Conservation (phyloP, 495 filamentous ascomycete genomes). For the Daldinia loculata region DNA sequence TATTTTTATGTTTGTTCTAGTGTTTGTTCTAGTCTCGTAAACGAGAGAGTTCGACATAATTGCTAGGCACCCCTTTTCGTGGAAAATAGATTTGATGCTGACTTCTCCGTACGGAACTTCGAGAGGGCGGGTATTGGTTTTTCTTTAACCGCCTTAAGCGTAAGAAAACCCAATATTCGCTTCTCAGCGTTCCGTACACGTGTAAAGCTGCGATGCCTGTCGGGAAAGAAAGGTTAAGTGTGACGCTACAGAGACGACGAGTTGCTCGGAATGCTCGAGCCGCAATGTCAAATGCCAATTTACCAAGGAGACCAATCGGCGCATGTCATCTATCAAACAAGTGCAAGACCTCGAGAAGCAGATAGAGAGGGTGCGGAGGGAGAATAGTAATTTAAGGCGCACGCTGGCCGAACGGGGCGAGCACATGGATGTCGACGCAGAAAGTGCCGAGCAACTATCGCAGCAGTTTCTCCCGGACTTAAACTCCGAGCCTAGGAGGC, state of each 20-base stretch:
- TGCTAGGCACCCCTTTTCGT: background rate
- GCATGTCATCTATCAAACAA: slow-evolving; percentile 99
- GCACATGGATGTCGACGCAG: slow-evolving; percentile 70
- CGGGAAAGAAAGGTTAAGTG: slow-evolving; percentile 99
- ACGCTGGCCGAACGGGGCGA: slow-evolving; percentile 60
- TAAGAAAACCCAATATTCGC: slow-evolving; percentile 17
- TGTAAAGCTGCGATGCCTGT: slow-evolving; percentile 89
- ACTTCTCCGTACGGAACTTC: slow-evolving; percentile 38
- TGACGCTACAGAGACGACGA: slow-evolving; percentile 93
- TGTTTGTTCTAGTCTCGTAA: slow-evolving; percentile 6
- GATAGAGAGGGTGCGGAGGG: slow-evolving; percentile 74
- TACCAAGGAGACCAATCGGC: slow-evolving; percentile 97
- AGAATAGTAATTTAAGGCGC: slow-evolving; percentile 75
- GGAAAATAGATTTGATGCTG: slow-evolving; percentile 28
- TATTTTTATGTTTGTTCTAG: no score
- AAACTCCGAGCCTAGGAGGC: slow-evolving; percentile 67
- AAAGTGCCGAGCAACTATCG: slow-evolving; percentile 62
- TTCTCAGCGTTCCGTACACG: slow-evolving; percentile 33
- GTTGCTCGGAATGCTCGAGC: slow-evolving; percentile 95
- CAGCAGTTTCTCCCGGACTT: slow-evolving; percentile 74
- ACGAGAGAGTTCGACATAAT: background rate
- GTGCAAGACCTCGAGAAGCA: slow-evolving; percentile 97
- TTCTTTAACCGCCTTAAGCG: background rate
- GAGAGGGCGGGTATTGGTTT: slow-evolving; percentile 29
- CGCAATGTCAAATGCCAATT: slow-evolving; percentile 97